Percentiles rank a stretch among this genome's conserved stretches.
phyloP scores from a whole-genome alignment of 1,139 yeast species.

The Hansenula anomala region DNA sequence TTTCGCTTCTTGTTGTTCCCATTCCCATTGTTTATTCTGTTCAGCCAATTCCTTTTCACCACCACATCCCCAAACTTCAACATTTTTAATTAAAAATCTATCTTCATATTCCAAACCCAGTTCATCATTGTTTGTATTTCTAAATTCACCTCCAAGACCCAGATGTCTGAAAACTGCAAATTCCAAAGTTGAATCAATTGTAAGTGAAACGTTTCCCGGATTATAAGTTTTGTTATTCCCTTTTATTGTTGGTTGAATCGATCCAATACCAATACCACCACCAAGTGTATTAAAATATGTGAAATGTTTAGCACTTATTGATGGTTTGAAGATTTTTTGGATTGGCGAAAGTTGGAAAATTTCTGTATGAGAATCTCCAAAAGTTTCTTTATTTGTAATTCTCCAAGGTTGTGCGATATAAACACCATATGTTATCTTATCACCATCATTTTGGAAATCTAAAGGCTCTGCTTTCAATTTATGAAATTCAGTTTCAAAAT shows the following conservation, averaged over 20 bases:
- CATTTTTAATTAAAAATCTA: slow-evolving; percentile 62
- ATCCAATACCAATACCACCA: slow-evolving; percentile 81
- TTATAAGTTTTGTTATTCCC: slow-evolving; percentile 34
- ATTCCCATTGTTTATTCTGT: slow-evolving; percentile 77
- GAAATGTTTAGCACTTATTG: slow-evolving; percentile 22
- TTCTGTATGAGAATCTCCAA: slow-evolving; percentile 55
- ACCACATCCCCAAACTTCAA: slow-evolving; percentile 94
- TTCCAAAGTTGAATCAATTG: slow-evolving; percentile 74
- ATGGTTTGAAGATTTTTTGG: slow-evolving; percentile 48
- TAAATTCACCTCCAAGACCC: slow-evolving; percentile 46
- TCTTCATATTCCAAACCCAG: slow-evolving; percentile 49
- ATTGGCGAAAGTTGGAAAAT: slow-evolving; percentile 65
- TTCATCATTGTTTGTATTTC: slow-evolving; percentile 24
- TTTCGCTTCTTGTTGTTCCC: slow-evolving; percentile 86
- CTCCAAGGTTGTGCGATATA: slow-evolving; percentile 72
- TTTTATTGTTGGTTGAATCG: slow-evolving; percentile 52
- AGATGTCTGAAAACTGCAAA: slow-evolving; percentile 74
- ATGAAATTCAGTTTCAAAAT: slow-evolving; percentile 51
- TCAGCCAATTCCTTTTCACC: slow-evolving; percentile 69
- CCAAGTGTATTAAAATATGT: slow-evolving; percentile 65
- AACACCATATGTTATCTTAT: slow-evolving; percentile 52
- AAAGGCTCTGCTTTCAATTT: slow-evolving; percentile 32
- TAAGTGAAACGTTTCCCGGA: slow-evolving; percentile 73
- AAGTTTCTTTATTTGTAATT: slow-evolving; percentile 62
- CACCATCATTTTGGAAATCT: slow-evolving; percentile 21